Base-by-base conservation (phyloP, 176 grass and related monocot species). In the Miscanthus lutarioriparius region DNA sequence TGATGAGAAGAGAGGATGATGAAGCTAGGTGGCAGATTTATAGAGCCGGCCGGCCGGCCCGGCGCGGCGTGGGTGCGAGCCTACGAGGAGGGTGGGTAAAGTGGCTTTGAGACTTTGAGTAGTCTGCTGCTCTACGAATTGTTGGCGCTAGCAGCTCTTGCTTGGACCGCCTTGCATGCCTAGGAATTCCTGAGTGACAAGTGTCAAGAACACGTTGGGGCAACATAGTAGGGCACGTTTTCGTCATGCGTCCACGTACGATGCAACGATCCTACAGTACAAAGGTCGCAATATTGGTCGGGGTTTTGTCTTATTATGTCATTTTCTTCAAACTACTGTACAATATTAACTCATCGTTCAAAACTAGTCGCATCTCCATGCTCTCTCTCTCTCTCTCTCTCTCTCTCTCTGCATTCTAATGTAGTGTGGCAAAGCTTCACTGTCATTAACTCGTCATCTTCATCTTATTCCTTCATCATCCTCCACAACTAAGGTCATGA, bases 61-160 rank as follows among this genome's bases (percentile, higher is more conserved):
- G 28, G 28, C 28, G 28, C 67, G 32, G 32, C 16, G 66, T 38
- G 33, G 15, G 66, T 69, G 26, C 67, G 35, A 2, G 0, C 33
- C 19, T 30, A 20, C 15, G 5, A 35, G 11, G 2, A 71, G 36
- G 22, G 4, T 56, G 45, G 73, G 17, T 30, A 75, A 75, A 75
- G 48, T 56, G 73, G 20, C 27, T 75, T 75, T 75, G 73, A 54
- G 73, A 12, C 27, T 75, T 75, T 75, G 73, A 54, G 72, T 75
- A 75, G 72, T 20, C 41, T 43, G 37, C 40, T 70, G 36, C 54
- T 69, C 7, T 35, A 4, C 20, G 73, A 30, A 5, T 49, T 32
- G 71, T 17, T 49, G 19, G 36, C 4, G 25, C 41, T 17, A 25
- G 70, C 8, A 41, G 23, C 12, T 25, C n/a, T 63, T 63, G 11